Base-by-base conservation (phyloP, 257 asterid genomes). In the Lithospermum erythrorhizon region DNA sequence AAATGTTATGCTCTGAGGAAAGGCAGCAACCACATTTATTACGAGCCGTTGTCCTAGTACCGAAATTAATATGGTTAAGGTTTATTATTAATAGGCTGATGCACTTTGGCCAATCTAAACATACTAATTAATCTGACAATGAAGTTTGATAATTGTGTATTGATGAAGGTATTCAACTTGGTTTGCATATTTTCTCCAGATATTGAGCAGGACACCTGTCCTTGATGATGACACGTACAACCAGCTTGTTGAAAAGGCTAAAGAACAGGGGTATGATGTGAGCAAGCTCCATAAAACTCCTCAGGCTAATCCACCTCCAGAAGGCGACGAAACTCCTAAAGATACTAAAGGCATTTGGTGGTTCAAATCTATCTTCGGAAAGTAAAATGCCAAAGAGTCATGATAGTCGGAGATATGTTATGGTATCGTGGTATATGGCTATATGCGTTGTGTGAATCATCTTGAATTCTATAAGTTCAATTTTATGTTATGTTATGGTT, bases 301-400 rank as follows among this genome's bases (percentile, higher is more conserved):
- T 7, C 98, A 89, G 0, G 64, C 93, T 0, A 82, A 81, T 2
- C 72, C 72, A 29, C 90, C 95, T 0, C 93, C 91, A 0, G 85
- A 73, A 4, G 45, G 66, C 5, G 90, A 82, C 9, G 78, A 54
- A 5, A 52, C 79, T 5, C 79, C 81, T 0, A 10, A 41, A 6
- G 95, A 91, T 68, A 73, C 66, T 6, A 83, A 78, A 67, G 96
- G 96, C 6, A 37, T 84, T 27, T 88, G 95, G 98, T 88, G 95
- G 96, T 18, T 91, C 21, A 91, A 91, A 69, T 91, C 96, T 58
- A 19, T 91, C 20, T 70, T 86, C 2, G 95, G 87, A 21, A 88
- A 75, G 62, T 87, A 41, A 65, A 8, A 37, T 27, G 49, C 5
- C 49, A 18, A 41, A 41, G 49, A 41, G 14, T 14, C 49, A 41